Base-by-base conservation (phyloP, 2,329 filamentous ascomycete species). In the Alternaria sp. region DNA sequence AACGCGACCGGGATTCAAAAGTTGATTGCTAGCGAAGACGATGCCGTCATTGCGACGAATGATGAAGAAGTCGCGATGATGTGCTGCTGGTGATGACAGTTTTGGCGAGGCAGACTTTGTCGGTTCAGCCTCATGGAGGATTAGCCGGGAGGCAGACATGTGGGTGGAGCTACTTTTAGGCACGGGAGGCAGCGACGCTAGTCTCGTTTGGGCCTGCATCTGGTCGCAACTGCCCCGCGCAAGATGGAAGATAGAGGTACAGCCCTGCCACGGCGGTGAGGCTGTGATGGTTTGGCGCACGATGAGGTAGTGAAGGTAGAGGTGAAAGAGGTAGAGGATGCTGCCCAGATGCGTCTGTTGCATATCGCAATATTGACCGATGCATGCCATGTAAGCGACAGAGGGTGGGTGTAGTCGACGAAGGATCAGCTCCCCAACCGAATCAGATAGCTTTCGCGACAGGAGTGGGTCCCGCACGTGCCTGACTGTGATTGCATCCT, bases 21-120 rank as follows among this genome's bases (percentile, higher is more conserved):
- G 36, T 45, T 56, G 28, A 67, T 57, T 58, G 50, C 49, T 51
- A 46, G 44, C 51, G 54, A 45, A 40, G 9, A 46, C 47, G 46
- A 56, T 64, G 57, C 51, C 61, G 61, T 68, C 66, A 67, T 64
- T 23, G 26, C 51, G 45, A 58, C 45, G 50, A 26, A 28, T 10
- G 17, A 50, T 25, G 25, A 21, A 26, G 50, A 49, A 21, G 54
- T 45, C 25, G 54, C 21, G 46, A 54, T 51, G 51, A 26, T 50
- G 44, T 32, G 44, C 30, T 61, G 46, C 45, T 43, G 30, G 61
- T 50, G 43, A 47, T 59, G 62, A 64, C 54, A 51, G 60, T 64
- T 68, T 59, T 68, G 56, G 65, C 67, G 65, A 69, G 67, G 67
- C 67, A 69, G 67, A 69, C 44, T 67, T 15, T 56, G 49, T 44